Base-by-base conservation (phyloP, 1,139 yeast genomes). In the Taiozyma sp. region DNA sequence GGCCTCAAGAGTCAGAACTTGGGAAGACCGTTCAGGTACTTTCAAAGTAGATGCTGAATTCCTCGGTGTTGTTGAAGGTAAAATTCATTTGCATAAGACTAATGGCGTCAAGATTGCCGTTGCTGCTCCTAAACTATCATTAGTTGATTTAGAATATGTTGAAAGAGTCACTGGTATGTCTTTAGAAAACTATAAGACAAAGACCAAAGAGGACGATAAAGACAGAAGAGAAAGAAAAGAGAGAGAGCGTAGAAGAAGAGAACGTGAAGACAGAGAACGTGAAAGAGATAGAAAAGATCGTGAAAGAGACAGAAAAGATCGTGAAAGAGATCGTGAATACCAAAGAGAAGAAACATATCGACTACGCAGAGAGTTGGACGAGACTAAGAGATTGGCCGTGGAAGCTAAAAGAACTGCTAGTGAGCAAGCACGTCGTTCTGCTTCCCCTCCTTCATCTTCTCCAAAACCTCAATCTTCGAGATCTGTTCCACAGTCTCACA, bases 31-130 rank as follows among this genome's bases (percentile, higher is more conserved):
- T 61, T 79, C 96, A 9, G 97, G 97, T 10, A 77, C 96, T 1
- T 93, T 93, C 73, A 91, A 90, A 69, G 99, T 95, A 32, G 98
- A 93, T 61, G 99, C 99, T 4, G 97, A 92, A 66, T 86, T 93
- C 59, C 79, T 93, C 61, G 99, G 99, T 24, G 88, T 87, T 68
- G 81, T 88, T 40, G 97, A 92, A 61, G 98, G 98, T 16, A 93
- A 93, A 65, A 81, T 93, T 52, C 99, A 93, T 67, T 74, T 93
- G 57, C 98, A 93, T 70, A 93, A 93, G 71, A 80, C 88, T 3
- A 93, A 93, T 67, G 99, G 99, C 55, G 98, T 93, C 38, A 93
- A 92, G 67, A 95, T 93, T 63, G 98, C 99, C 1, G 99, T 93
- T 53, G 87, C 93, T 3, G 97, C 96, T 14, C 76, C 80, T 27